phyloP scores from a whole-genome alignment of 2,329 filamentous ascomycete genomes.

The Colletotrichum costaricense region DNA sequence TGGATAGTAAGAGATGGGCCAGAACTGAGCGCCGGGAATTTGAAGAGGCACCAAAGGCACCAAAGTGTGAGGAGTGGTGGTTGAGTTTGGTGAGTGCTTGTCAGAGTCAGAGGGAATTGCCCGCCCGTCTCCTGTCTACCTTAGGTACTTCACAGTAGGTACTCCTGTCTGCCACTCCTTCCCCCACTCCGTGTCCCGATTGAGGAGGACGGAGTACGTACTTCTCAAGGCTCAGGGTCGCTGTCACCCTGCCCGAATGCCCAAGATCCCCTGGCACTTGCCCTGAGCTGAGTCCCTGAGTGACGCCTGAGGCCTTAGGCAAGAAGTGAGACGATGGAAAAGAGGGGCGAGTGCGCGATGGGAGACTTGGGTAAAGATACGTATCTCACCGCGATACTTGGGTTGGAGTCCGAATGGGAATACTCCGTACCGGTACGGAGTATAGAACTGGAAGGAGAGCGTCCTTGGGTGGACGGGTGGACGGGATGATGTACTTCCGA shows the following conservation, averaged over 20 bases:
- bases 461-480: not conserved
- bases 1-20: not conserved
- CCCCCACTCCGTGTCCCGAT: not conserved
- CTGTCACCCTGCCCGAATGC: not conserved
- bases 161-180: not conserved
- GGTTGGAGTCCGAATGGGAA: no score
- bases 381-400: not conserved
- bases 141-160: no score
- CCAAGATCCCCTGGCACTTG: no score
- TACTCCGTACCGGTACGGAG: no score
- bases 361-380: not conserved
- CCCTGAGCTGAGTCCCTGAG: not conserved
- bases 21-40: not conserved
- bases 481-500: not conserved
- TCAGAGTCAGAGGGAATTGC: not conserved
- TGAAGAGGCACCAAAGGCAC: no score
- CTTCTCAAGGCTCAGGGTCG: not conserved
- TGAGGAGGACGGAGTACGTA: not conserved
- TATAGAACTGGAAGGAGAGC: no score
- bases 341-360: not conserved
- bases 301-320: not conserved
- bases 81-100: not conserved
- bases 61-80: no score
- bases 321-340: not conserved
- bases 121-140: not conserved